These are phyloP conservation scores for Candida ovalis DNA, from an alignment of 805 yeast species.

Conservation along the genomic window DNA sequence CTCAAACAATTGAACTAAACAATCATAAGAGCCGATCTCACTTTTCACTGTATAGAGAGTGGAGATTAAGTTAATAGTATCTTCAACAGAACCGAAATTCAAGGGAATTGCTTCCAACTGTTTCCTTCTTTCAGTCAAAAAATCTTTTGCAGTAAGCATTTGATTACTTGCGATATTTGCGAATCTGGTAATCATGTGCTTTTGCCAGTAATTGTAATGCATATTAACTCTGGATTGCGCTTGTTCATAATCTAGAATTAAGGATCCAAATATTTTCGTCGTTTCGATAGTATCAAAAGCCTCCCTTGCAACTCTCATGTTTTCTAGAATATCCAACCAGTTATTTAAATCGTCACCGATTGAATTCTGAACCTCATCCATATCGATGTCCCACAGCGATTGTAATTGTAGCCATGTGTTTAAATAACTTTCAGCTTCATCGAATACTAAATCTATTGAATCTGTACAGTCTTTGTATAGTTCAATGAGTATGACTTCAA, in stretches of 20 bases:
- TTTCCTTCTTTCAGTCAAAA: constrained; percentile 32
- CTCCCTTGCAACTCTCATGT: constrained; percentile 39
- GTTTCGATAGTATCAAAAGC: constrained; percentile 51
- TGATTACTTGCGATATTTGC: constrained; percentile 33
- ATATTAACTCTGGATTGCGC: constrained; percentile 46
- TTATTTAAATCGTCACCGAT: constrained; percentile 33
- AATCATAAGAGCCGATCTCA: constrained; percentile 21
- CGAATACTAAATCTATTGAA: constrained; percentile 32
- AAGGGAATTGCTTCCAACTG: constrained; percentile 34
- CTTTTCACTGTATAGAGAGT: constrained; percentile 32
- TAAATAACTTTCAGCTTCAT: constrained; percentile 35
- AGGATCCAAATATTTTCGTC: constrained; percentile 35
- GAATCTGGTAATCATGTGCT: constrained; percentile 38
- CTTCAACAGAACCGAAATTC: constrained; percentile 36
- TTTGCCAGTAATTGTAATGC: constrained; percentile 60
- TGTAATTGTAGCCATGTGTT: constrained; percentile 54
- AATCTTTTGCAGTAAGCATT: constrained; percentile 29
- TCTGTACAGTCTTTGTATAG: constrained; percentile 23
- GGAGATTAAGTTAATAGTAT: constrained; percentile 36
- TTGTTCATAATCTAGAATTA: constrained; percentile 43
- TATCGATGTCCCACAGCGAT: constrained; percentile 53
- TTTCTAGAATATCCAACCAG: constrained; percentile 49
- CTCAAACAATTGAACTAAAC: constrained; percentile 19
- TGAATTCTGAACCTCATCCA: constrained; percentile 35
- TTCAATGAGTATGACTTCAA: neutral